Evolutionary conservation across 2,329 filamentous ascomycete species (phyloP), one percentile per base, ranked within the genome.

Genomic region (Talaromyces atroroseus): DNA sequence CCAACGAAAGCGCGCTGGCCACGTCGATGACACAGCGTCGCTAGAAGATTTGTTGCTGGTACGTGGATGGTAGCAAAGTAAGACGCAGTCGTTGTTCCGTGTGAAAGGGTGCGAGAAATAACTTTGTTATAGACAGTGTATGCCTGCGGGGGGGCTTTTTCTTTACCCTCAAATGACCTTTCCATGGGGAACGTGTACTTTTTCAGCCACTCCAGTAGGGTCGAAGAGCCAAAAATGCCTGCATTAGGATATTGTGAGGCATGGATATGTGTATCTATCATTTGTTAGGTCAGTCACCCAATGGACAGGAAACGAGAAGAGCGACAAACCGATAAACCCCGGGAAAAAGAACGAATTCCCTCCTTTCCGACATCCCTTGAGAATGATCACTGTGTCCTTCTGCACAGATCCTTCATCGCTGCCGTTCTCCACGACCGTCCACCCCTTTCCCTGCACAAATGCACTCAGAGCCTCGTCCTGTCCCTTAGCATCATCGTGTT

Each of bases 101-200:
- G 85, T 21, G 89, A 82, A 11, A 99, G 82, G 0, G 91, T 96
- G 48, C 89, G 85, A 29, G 84, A 79, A 61, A 99, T 83, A 61
- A 89, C 87, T 57, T 87, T 86, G 23, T 81, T 80, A 74, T 97
- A 99, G 60, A 95, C 85, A 36, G 61, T 62, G 29, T 64, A 63
- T 10, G 66, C 69, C 23, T 58, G 63, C 21, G 58, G 61, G 1
- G 67, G 67, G 16, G 67, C 65, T 40, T 49, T 5, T 2, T n/a
- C 24, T 42, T 62, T 46, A 4, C 59, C 44, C 40, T 79, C 75
- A 58, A 96, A 84, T 10, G 88, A 91, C 1, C 86, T 79, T 73
- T 99, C 94, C 60, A 96, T 82, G 0, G 94, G 94, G 68, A 97
- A 99, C 0, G 94, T 99, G 76, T 99, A 97, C 16, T 80, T 94